phyloP scores from a whole-genome alignment of 441 rosid genomes.

The Viola pubescens region DNA sequence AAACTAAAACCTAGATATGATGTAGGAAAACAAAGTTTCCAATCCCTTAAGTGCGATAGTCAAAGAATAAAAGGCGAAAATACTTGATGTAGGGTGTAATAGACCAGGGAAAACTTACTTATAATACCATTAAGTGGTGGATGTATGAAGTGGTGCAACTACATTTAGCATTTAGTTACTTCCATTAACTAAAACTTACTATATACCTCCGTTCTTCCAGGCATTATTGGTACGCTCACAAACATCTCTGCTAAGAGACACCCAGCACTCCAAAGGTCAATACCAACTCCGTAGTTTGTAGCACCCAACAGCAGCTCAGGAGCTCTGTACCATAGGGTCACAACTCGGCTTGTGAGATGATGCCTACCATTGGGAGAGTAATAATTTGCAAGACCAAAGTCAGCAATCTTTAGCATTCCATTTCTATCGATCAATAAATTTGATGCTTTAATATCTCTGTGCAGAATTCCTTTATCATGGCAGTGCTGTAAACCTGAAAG shows the following conservation, averaged over 20 bases:
- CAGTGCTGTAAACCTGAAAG: slow-evolving; percentile 54
- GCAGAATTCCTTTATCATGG: slow-evolving; percentile 47
- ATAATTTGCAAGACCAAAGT: slow-evolving; percentile 51
- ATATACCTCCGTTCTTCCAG: slow-evolving; percentile 65
- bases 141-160: no score
- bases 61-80: not conserved
- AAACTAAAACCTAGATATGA: no score
- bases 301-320: slow-evolving; percentile 70
- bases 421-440: slow-evolving; percentile 43
- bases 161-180: no score
- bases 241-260: slow-evolving; percentile 80
- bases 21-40: no score
- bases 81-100: not conserved
- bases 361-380: slow-evolving; percentile 30
- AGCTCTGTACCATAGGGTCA: slow-evolving; percentile 83
- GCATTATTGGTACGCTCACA: slow-evolving; percentile 57
- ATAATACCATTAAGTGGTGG: not conserved
- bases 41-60: not conserved
- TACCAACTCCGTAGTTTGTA: slow-evolving; percentile 57
- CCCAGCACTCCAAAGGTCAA: slow-evolving; percentile 87
- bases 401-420: slow-evolving; percentile 47
- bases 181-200: no score
- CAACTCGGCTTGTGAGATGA: slow-evolving; percentile 72
- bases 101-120: not conserved
- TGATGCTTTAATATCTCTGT: slow-evolving; percentile 50